These are phyloP conservation scores for Lactarius trivialis DNA, from an alignment of 768 basidiomycete species.

Conservation along the genomic window DNA sequence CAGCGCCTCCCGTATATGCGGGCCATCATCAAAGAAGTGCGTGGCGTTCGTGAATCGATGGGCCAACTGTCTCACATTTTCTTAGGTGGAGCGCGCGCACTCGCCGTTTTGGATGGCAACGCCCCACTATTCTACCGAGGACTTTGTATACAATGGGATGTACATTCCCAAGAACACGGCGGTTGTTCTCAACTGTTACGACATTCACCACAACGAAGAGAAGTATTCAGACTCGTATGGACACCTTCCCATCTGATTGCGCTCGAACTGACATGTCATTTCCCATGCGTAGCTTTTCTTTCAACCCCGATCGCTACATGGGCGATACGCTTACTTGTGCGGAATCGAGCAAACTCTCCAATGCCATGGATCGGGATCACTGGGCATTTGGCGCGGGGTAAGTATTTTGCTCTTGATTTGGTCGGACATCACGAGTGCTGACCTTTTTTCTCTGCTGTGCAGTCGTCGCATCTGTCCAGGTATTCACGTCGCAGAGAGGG, in stretches of 20 bases:
- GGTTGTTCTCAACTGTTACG: constrained; percentile 28
- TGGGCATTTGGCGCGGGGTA: constrained; percentile 48
- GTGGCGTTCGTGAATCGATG: background rate
- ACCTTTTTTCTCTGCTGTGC: background rate
- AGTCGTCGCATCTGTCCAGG: constrained; percentile 39
- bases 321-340: constrained; percentile 34
- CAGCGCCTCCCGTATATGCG: constrained; percentile 26
- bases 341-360: constrained; percentile 38
- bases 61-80: background rate
- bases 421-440: background rate
- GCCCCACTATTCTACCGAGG: constrained; percentile 29
- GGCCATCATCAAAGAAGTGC: constrained; percentile 28
- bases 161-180: constrained; percentile 29
- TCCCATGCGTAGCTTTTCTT: constrained; percentile 21
- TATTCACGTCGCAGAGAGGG: constrained; percentile 40
- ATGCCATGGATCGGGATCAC: constrained; percentile 42
- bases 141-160: constrained; percentile 30
- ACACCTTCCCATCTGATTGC: constrained; percentile 22
- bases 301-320: constrained; percentile 43
- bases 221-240: constrained; percentile 37
- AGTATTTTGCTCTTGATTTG: constrained; percentile 12
- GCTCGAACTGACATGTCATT: background rate
- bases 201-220: constrained; percentile 28
- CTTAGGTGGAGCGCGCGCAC: constrained; percentile 26
- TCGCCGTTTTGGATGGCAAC: constrained; percentile 29